These are phyloP conservation scores for Fusarium cicatricum DNA, from an alignment of 2,329 filamentous ascomycete genomes.

Conservation along the genomic window DNA sequence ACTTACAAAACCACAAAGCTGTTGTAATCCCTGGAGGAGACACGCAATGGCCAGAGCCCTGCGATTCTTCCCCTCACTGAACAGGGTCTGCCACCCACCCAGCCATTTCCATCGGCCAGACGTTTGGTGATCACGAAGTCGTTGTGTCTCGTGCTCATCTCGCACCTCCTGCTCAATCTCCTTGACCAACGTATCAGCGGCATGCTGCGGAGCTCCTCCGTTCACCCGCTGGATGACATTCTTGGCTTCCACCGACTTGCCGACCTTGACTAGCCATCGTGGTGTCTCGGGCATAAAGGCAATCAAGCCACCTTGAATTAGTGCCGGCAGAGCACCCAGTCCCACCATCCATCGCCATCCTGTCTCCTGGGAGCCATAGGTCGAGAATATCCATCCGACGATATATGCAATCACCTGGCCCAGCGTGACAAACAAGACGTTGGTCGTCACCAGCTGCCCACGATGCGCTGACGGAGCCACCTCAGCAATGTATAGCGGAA, in stretches of 20 bases:
- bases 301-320: slow-evolving; percentile 74
- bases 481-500: slow-evolving; percentile 89
- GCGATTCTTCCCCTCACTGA: slow-evolving; percentile 68
- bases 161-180: slow-evolving; percentile 78
- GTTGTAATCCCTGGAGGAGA: slow-evolving; percentile 85
- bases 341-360: slow-evolving; percentile 96
- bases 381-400: slow-evolving; percentile 78
- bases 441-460: slow-evolving; percentile 82
- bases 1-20: slow-evolving; percentile 83
- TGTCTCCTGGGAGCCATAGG: slow-evolving; percentile 56
- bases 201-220: slow-evolving; percentile 54
- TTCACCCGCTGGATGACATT: slow-evolving; percentile 72
- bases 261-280: slow-evolving; percentile 81
- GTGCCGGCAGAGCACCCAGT: slow-evolving; percentile 79
- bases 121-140: slow-evolving; percentile 44
- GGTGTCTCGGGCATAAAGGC: slow-evolving; percentile 86
- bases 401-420: slow-evolving; percentile 92
- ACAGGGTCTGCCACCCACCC: slow-evolving; percentile 61
- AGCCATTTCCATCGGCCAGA: slow-evolving; percentile 48
- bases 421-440: slow-evolving; percentile 83
- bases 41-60: slow-evolving; percentile 86
- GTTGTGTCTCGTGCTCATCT: slow-evolving; percentile 68
- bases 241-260: slow-evolving; percentile 67
- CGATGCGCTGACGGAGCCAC: slow-evolving; percentile 78
- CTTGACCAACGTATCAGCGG: slow-evolving; percentile 68